Evolutionary conservation across 176 grass and related monocot species (phyloP), one percentile per base, ranked within the genome.

Genomic region (Aegilops speltoides): DNA sequence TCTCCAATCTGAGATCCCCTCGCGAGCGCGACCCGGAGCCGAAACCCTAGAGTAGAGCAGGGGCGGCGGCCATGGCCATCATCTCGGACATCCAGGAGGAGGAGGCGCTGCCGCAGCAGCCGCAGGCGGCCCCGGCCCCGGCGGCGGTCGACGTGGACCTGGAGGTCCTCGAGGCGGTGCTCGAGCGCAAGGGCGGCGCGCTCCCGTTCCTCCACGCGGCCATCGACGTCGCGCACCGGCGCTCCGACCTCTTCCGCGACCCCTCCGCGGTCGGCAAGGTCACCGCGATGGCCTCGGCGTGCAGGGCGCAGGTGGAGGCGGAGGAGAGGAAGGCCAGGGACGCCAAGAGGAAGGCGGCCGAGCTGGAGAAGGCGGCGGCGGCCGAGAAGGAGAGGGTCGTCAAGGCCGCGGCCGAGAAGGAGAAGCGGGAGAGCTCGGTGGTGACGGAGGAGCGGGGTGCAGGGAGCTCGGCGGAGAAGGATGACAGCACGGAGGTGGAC

Each of bases 11-110:
- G 57, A 84, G 75, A 85, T 85, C 87, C 36, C 69, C 57, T 10
- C 62, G 14, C 67, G 28, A 46, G 32, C 5, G 0, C 5, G 29
- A 31, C 26, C 32, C 9, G 59, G 24, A 68, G 5, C 34, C 20
- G 67, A 83, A 86, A 41, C 75, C 84, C 64, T 70, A 43, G 76
- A 60, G 29, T 2, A 59, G 22, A 36, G 64, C 56, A 19, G 64
- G 6, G 14, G 45, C 10, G 67, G 41, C 70, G 72, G 37, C 50
- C 38, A 98, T 98, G 93, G 96, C 93, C 77, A 90, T 96, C 81
- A 92, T 98, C 79, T 96, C 96, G 36, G 96, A 96, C 73, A 73
- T 98, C 45, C 86, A 90, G 79, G 96, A 96, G 9, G 93, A 98
- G 38, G 90, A 88, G 71, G 71, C 69, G 50, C 16, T 77, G 70